A percentile compares a stretch with the other conserved stretches of the same genome.
phyloP scores from a whole-genome alignment of 2,329 filamentous ascomycete genomes.

The Sordariomycetes sp. region DNA sequence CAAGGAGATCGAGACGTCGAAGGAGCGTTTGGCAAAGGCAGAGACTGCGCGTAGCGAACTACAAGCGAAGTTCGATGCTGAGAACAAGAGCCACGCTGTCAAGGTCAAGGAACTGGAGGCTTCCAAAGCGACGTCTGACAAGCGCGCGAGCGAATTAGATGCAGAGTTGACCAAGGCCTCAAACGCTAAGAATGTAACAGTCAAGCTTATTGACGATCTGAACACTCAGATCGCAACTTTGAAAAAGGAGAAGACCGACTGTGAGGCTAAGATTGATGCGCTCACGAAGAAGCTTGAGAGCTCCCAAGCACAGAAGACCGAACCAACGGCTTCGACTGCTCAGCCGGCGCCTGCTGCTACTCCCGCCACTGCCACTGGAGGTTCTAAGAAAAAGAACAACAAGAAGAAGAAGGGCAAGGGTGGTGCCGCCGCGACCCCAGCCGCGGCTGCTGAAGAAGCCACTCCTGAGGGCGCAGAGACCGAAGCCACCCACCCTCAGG shows the following conservation, averaged over 20 bases:
- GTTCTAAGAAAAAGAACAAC: conserved; percentile 52
- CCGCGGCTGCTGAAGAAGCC: conserved; percentile 23
- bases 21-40: conserved; percentile 34
- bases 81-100: conserved; percentile 19
- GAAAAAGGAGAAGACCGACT: conserved; percentile 21
- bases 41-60: conserved; percentile 35
- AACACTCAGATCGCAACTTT: conserved; percentile 25
- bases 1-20: conserved; percentile 38
- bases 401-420: conserved; percentile 88
- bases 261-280: conserved; percentile 23
- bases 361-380: conserved; percentile 11
- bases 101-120: conserved; percentile 25
- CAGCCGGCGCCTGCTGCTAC: conserved; percentile 13
- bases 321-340: conserved; percentile 9
- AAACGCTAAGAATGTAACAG: conserved; percentile 29
- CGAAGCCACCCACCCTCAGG: conserved; percentile 17
- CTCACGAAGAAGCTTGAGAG: conserved; percentile 33
- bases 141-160: conserved; percentile 28
- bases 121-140: conserved; percentile 22
- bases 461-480: conserved; percentile 26
- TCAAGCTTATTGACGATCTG: conserved; percentile 28
- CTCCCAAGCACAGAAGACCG: conserved; percentile 10
- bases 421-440: conserved; percentile 34
- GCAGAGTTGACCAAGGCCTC: conserved; percentile 27
- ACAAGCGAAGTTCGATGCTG: conserved; percentile 23